Conservation (phyloP, 2,329 filamentous ascomycete species). For the Chlorencoelia australis region DNA sequence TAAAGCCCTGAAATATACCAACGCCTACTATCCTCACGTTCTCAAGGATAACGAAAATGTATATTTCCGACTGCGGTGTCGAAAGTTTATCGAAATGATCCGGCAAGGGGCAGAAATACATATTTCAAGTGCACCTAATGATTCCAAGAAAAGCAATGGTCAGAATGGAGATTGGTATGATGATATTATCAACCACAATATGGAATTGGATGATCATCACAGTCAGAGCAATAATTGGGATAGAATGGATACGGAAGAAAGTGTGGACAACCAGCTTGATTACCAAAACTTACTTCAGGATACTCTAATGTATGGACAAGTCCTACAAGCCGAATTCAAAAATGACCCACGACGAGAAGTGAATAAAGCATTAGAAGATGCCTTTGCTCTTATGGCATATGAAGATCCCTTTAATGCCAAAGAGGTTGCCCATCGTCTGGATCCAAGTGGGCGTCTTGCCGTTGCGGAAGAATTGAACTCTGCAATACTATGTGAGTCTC, state of each 20-base stretch:
- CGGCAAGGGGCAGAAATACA: slow-evolving; percentile 59
- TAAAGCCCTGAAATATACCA: slow-evolving; percentile 72
- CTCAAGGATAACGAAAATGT: slow-evolving; percentile 73
- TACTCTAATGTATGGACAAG: slow-evolving; percentile 70
- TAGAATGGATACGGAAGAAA: slow-evolving; percentile 43
- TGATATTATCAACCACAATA: slow-evolving; percentile 29
- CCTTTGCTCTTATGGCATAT: slow-evolving; percentile 84
- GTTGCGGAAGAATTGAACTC: slow-evolving; percentile 93
- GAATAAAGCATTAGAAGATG: slow-evolving; percentile 65
- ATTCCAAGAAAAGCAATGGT: slow-evolving; percentile 30
- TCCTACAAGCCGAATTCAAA: slow-evolving; percentile 67
- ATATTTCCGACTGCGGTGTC: slow-evolving; percentile 77
- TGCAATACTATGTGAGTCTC: slow-evolving; percentile 58
- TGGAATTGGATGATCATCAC: slow-evolving; percentile 46
- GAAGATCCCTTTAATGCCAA: slow-evolving; percentile 65
- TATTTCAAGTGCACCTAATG: slow-evolving; percentile 17
- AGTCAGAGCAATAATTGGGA: slow-evolving; percentile 34
- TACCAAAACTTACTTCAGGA: slow-evolving; percentile 47
- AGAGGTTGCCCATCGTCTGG: slow-evolving; percentile 67
- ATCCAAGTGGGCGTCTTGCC: slow-evolving; percentile 59
- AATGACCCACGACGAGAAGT: slow-evolving; percentile 61
- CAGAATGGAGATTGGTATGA: slow-evolving; percentile 30
- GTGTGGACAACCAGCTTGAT: slow-evolving; percentile 14
- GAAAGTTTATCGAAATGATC: slow-evolving; percentile 95
- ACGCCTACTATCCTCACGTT: slow-evolving; percentile 69